Percentiles rank a stretch among this genome's conserved stretches.
Conservation (phyloP, 306 rosid genomes). For the Benincasa hispida region DNA sequence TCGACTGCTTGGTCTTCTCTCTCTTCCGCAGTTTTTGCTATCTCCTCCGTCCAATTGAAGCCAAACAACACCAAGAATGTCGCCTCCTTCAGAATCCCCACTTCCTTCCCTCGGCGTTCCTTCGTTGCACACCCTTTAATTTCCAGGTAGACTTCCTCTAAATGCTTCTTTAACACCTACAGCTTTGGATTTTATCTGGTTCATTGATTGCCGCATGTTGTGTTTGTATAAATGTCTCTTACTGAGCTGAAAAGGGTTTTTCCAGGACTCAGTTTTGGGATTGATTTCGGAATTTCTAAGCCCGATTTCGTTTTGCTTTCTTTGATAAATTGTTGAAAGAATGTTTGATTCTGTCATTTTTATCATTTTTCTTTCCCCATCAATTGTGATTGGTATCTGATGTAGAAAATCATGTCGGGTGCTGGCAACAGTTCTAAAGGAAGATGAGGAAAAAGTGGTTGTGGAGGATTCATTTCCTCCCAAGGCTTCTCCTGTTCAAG, state of each 20-base stretch:
- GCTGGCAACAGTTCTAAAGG: conserved; percentile 50
- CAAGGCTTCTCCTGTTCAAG: conserved; percentile 27
- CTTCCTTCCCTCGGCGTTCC: conserved; percentile 4
- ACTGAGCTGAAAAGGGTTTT: neutral
- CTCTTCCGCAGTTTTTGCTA: conserved; percentile 20
- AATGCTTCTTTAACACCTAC: neutral
- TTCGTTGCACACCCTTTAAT: conserved; percentile 9
- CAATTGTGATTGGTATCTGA: neutral
- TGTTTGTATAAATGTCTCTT: neutral
- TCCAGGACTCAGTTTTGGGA: neutral
- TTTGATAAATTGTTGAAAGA: neutral
- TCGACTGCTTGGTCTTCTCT: conserved; percentile 18
- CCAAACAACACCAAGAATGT: neutral
- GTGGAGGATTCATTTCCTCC: conserved; percentile 44
- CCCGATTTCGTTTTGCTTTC: neutral
- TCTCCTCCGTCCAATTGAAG: conserved; percentile 18
- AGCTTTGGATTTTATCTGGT: neutral
- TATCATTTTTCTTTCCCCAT: neutral
- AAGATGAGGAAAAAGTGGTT: conserved; percentile 49
- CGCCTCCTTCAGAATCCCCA: conserved; percentile 7
- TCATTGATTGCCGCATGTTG: neutral
- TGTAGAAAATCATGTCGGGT: conserved; percentile 28
- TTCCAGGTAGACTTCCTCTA: conserved; percentile 25
- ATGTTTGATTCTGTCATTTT: neutral
- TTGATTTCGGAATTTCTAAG: neutral